Conservation (phyloP, 257 asterid genomes). For the Solanum phureja region DNA sequence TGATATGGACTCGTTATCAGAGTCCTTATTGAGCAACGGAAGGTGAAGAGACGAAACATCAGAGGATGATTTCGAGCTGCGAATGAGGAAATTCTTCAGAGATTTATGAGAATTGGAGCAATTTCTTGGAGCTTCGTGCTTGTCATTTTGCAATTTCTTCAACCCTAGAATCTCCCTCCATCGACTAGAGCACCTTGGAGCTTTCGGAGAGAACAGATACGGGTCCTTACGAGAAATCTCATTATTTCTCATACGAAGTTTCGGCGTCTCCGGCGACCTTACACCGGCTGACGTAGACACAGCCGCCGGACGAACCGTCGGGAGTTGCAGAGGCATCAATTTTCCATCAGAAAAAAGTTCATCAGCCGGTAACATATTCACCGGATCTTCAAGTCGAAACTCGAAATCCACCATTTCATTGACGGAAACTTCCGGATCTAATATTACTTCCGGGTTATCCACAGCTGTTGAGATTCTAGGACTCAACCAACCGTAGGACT, state of each 20-base stretch:
- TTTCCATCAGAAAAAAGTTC: slow-evolving; percentile 39
- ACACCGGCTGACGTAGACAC: not conserved
- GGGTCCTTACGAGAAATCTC: slow-evolving; percentile 19
- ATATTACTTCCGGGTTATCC: not conserved
- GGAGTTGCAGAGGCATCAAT: slow-evolving; percentile 21
- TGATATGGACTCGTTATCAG: slow-evolving; percentile 26
- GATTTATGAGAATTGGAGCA: not conserved
- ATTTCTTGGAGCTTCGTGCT: not conserved
- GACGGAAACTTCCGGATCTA: slow-evolving; percentile 13
- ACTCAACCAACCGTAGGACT: slow-evolving; percentile 46
- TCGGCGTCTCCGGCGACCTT: not conserved
- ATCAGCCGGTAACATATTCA: slow-evolving; percentile 34
- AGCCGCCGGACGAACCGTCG: not conserved
- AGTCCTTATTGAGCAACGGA: slow-evolving; percentile 32
- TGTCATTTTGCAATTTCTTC: slow-evolving; percentile 10
- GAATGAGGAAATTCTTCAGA: slow-evolving; percentile 27
- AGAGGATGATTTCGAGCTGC: slow-evolving; percentile 18
- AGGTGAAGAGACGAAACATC: slow-evolving; percentile 33
- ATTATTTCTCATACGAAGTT: slow-evolving; percentile 3
- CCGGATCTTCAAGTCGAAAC: slow-evolving; percentile 30
- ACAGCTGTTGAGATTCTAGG: slow-evolving; percentile 27
- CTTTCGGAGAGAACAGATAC: slow-evolving; percentile 30
- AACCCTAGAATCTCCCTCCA: slow-evolving; percentile 39
- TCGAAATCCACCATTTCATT: slow-evolving; percentile 25
- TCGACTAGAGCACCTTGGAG: slow-evolving; percentile 30